Percentiles rank a stretch among this genome's conserved stretches.
phyloP scores from a whole-genome alignment of 257 asterid species.

The Plantago major region DNA sequence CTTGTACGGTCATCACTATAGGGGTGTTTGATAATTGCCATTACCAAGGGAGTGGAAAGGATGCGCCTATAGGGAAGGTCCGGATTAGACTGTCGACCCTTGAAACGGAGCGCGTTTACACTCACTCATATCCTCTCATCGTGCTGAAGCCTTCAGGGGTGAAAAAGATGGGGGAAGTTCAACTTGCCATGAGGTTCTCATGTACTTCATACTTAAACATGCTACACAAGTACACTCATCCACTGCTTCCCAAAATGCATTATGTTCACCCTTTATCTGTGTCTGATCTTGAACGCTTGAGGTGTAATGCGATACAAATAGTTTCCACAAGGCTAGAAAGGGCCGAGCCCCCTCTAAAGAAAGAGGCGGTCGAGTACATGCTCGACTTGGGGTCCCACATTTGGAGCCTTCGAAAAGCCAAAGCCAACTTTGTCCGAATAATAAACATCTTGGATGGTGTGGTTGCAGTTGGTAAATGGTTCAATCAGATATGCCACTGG shows the following conservation, averaged over 20 bases:
- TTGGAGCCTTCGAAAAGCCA: conserved; percentile 77
- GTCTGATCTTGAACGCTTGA: conserved; percentile 38
- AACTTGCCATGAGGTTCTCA: conserved; percentile 70
- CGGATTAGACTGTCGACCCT: conserved; percentile 75
- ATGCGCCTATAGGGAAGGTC: conserved; percentile 68
- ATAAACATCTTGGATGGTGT: conserved; percentile 45
- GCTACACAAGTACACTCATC: conserved; percentile 55
- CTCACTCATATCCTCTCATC: conserved; percentile 70
- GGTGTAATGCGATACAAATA: conserved; percentile 56
- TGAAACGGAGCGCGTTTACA: conserved; percentile 73
- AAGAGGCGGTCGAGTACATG: conserved; percentile 62
- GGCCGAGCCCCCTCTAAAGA: conserved; percentile 73
- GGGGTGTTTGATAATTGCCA: conserved; percentile 71
- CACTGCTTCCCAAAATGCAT: conserved; percentile 82
- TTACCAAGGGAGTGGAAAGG: conserved; percentile 52
- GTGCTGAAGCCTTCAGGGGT: conserved; percentile 65
- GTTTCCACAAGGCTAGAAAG: conserved; percentile 47
- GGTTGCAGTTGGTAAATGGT: conserved; percentile 48
- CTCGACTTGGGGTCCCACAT: conserved; percentile 65
- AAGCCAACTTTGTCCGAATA: conserved; percentile 62
- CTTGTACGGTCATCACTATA: conserved; percentile 67
- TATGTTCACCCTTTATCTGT: conserved; percentile 60
- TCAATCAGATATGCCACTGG: conserved; percentile 70
- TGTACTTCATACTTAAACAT: conserved; percentile 63
- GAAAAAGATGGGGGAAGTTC: conserved; percentile 76